These are phyloP conservation scores for Dittrichia graveolens DNA, from an alignment of 129 eudicot species.

Conservation along the genomic window DNA sequence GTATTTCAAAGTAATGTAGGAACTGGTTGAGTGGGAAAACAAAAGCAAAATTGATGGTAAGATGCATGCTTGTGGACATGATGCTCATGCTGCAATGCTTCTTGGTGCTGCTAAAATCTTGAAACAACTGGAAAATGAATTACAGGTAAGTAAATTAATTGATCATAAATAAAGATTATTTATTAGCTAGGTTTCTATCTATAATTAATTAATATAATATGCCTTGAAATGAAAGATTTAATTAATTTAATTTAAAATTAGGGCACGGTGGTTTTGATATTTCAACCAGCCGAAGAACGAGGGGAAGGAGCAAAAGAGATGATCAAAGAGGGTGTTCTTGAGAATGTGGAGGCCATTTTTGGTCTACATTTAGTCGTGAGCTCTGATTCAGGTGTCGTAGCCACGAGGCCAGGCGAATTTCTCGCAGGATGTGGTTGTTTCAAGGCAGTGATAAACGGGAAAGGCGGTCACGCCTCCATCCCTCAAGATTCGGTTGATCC, in stretches of 20 bases:
- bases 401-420: conserved; percentile 56
- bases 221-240: too few species aligned
- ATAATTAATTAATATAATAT: not conserved
- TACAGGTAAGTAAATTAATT: conserved; percentile 37
- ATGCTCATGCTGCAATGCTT: conserved; percentile 86
- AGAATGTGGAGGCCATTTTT: conserved; percentile 62
- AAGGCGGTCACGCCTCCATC: conserved; percentile 52
- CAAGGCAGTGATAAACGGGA: conserved; percentile 52
- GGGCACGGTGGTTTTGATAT: conserved; percentile 65
- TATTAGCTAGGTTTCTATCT: not conserved
- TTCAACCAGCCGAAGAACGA: conserved; percentile 79
- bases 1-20: conserved; percentile 46
- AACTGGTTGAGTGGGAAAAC: conserved; percentile 75
- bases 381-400: conserved; percentile 54
- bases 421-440: conserved; percentile 79
- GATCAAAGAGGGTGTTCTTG: conserved; percentile 58
- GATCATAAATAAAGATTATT: not conserved
- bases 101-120: conserved; percentile 87
- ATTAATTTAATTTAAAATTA: conserved; percentile 1
- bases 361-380: conserved; percentile 50
- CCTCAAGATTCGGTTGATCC: conserved; percentile 55
- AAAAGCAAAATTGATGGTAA: conserved; percentile 69
- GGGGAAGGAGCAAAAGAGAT: conserved; percentile 67
- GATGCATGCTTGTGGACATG: conserved; percentile 97
- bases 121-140: conserved; percentile 42